Percentiles rank a stretch among this genome's conserved stretches.
phyloP scores from a whole-genome alignment of 495 filamentous ascomycete genomes.

The Elaphomyces granulatus region DNA sequence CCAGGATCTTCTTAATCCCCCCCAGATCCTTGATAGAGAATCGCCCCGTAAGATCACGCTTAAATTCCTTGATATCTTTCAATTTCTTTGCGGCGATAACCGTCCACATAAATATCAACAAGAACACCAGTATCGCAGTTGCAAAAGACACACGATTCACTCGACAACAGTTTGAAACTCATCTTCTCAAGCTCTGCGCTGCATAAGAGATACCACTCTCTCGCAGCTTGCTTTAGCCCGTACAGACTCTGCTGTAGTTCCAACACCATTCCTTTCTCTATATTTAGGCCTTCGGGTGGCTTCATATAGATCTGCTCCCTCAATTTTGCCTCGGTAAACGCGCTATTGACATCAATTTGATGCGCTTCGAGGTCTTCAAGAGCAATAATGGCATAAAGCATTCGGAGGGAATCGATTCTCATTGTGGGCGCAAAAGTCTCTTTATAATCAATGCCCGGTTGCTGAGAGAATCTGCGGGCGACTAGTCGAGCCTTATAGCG shows the following conservation, averaged over 20 bases:
- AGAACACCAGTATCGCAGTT: too few relatives aligned
- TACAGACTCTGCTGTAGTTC: not conserved
- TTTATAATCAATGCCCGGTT: constrained; percentile 4
- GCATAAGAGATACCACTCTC: too few relatives aligned
- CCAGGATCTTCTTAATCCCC: constrained; percentile 5
- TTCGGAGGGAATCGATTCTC: not conserved
- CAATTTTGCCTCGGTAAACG: not conserved
- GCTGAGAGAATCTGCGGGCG: constrained; percentile 7
- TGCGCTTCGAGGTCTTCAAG: not conserved
- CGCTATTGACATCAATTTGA: not conserved
- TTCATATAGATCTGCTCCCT: not conserved
- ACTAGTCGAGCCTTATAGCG: constrained; percentile 6
- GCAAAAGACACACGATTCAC: too few relatives aligned
- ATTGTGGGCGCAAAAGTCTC: not conserved
- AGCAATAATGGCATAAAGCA: not conserved
- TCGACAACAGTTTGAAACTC: too few relatives aligned
- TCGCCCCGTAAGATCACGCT: too few relatives aligned
- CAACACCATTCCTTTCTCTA: not conserved
- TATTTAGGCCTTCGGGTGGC: not conserved
- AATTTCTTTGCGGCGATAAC: too few relatives aligned
- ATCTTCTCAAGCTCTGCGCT: too few relatives aligned
- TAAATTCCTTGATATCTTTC: too few relatives aligned
- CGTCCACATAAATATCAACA: too few relatives aligned
- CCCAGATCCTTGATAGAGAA: constrained; percentile 8
- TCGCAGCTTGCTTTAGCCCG: not conserved